These are phyloP conservation scores for Panaeolus cyanescens DNA, from an alignment of 768 basidiomycete genomes.

Conservation along the genomic window DNA sequence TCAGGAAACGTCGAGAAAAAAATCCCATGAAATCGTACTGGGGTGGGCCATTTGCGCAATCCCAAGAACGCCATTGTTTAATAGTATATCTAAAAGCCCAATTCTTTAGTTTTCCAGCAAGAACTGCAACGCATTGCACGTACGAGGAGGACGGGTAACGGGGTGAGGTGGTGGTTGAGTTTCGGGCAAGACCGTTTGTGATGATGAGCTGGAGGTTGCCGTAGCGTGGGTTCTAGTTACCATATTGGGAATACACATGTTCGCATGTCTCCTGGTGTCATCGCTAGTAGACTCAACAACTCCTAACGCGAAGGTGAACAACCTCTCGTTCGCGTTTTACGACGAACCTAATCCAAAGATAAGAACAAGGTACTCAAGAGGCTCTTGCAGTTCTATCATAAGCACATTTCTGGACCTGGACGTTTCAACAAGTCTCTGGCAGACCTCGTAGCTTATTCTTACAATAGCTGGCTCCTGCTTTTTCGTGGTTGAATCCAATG, in stretches of 20 bases:
- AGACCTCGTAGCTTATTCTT: background rate
- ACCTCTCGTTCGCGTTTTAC: background rate
- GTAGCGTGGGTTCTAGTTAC: conserved; percentile 31
- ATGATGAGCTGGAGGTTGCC: conserved; percentile 23
- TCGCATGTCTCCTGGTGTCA: background rate
- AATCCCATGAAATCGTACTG: conserved; percentile 48
- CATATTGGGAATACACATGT: background rate
- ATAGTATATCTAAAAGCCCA: background rate
- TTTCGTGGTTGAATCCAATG: background rate
- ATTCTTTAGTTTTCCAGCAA: background rate
- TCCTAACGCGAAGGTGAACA: background rate
- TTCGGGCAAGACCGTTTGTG: conserved; percentile 45
- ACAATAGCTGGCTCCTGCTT: background rate
- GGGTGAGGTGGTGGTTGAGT: conserved; percentile 26
- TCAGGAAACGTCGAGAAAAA: background rate
- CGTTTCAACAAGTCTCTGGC: background rate
- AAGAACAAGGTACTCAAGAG: no score
- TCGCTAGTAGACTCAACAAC: background rate
- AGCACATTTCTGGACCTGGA: background rate
- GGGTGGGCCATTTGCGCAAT: conserved; percentile 81
- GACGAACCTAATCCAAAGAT: background rate
- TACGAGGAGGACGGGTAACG: conserved; percentile 10
- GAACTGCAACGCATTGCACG: background rate
- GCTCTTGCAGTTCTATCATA: no score
- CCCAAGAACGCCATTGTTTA: conserved; percentile 72